Conservation (phyloP, 2,329 filamentous ascomycete genomes). For the Talaromyces verruculosus region DNA sequence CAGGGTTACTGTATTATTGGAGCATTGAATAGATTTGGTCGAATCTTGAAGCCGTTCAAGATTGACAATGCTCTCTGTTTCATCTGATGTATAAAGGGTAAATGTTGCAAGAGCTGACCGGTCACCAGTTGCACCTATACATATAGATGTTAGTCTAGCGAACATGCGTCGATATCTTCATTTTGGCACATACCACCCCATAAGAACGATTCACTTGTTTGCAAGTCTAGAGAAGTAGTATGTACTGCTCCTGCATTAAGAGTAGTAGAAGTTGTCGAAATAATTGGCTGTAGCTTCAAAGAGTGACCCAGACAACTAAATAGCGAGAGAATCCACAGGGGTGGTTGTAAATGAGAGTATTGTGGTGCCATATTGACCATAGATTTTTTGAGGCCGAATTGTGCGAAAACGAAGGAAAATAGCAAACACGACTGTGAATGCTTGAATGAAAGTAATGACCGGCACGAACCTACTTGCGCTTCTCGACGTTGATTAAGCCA, state of each 20-base stretch:
- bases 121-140: background rate
- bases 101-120: slow-evolving; percentile 10
- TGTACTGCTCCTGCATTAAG: slow-evolving; percentile 8
- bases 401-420: background rate
- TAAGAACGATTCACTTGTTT: slow-evolving; percentile 15
- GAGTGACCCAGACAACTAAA: background rate
- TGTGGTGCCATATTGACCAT: background rate
- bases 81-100: slow-evolving; percentile 4
- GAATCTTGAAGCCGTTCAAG: slow-evolving; percentile 12
- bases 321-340: background rate
- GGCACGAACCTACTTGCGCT: background rate
- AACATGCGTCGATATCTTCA: background rate
- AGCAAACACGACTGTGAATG: background rate
- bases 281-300: slow-evolving; percentile 9
- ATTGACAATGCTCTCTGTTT: slow-evolving; percentile 13
- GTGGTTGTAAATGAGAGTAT: background rate
- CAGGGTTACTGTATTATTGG: slow-evolving; percentile 7
- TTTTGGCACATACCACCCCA: slow-evolving; percentile 5
- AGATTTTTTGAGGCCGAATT: background rate
- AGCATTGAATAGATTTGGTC: slow-evolving; percentile 6
- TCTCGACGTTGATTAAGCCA: background rate
- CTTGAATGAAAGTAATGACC: background rate
- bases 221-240: slow-evolving; percentile 4
- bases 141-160: background rate
- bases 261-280: background rate